Evolutionary conservation across 2,329 filamentous ascomycete genomes (phyloP), one percentile per base, ranked within the genome.

Genomic region (Fonsecaea erecta): DNA sequence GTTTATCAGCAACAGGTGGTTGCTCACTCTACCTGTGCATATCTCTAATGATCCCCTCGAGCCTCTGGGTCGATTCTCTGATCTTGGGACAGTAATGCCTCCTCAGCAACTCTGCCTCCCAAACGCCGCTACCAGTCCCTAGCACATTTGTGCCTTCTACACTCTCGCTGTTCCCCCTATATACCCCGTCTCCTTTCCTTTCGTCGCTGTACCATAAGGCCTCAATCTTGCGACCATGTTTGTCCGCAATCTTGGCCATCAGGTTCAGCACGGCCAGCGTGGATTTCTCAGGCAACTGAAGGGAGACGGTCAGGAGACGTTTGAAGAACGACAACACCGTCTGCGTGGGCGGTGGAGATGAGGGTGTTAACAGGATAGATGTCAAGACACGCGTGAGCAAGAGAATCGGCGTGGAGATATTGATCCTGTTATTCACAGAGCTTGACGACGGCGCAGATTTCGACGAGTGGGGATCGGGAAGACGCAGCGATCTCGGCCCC

Each of bases 171-270:
- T 89, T 77, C 0, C 92, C 84, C 77, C 93, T 90, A 74, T 91
- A 98, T 0, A 89, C 86, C 1, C 95, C 95, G 75, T 98, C 94
- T 6, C 94, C 94, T 75, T 91, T 90, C 56, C 94, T 85, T 81
- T 98, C 95, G 75, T 98, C 94, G 0, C 93, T 96, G 73, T 96
- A 88, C 94, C 95, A 99, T 66, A 99, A 78, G n/a, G 89, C 87
- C 40, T 86, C 86, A 51, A 98, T 86, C 78, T 94, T 96, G 72
- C 88, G 89, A 54, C 88, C 88, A 75, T 99, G 93, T 1, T 89
- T 88, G 77, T 91, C 91, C 0, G 90, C 86, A 1, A 98, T 86
- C 71, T 93, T 90, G 58, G 86, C 86, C 51, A 98, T 78, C 30
- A 99, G 82, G 1, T 89, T 89, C 3, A 97, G 81, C 61, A 94